A percentile compares a stretch with the other conserved stretches of the same genome.
These are phyloP conservation scores for Aspergillus brasiliensis DNA, from an alignment of 2,329 filamentous ascomycete genomes.

Conservation along the genomic window DNA sequence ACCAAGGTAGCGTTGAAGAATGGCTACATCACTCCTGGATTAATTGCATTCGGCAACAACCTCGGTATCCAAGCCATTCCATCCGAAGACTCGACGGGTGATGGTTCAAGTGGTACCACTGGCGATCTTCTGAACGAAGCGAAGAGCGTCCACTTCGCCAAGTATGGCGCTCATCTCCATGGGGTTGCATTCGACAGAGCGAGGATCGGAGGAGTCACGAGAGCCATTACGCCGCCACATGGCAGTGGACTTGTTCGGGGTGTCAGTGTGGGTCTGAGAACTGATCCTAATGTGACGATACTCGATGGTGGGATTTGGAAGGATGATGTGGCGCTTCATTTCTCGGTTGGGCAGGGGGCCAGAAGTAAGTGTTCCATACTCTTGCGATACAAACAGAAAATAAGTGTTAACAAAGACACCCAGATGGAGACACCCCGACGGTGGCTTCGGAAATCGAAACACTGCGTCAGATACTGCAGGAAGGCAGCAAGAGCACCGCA, in stretches of 20 bases:
- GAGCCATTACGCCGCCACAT: conserved; percentile 61
- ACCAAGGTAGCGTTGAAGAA: background rate
- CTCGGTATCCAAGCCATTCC: conserved; percentile 50
- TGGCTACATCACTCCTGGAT: conserved; percentile 4
- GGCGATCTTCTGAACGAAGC: conserved; percentile 45
- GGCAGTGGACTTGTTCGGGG: conserved; percentile 53
- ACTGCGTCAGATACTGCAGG: background rate
- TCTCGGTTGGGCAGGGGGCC: conserved; percentile 1
- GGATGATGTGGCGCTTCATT: conserved; percentile 3
- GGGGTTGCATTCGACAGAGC: conserved; percentile 59
- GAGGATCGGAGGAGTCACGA: conserved; percentile 60
- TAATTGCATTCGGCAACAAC: conserved; percentile 37
- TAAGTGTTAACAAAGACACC: background rate
- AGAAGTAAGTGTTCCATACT: background rate
- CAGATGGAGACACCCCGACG: background rate
- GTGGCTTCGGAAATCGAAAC: background rate
- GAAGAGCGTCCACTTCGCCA: conserved; percentile 39
- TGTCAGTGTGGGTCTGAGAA: conserved; percentile 58
- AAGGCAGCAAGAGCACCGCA: background rate
- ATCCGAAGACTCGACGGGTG: conserved; percentile 57
- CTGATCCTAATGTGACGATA: background rate
- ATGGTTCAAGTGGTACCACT: conserved; percentile 52
- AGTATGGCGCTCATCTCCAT: conserved; percentile 50
- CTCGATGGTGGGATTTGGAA: background rate
- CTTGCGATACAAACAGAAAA: background rate